These are phyloP conservation scores for Talaromyces sp. DNA, from an alignment of 2,329 filamentous ascomycete genomes.

Conservation along the genomic window DNA sequence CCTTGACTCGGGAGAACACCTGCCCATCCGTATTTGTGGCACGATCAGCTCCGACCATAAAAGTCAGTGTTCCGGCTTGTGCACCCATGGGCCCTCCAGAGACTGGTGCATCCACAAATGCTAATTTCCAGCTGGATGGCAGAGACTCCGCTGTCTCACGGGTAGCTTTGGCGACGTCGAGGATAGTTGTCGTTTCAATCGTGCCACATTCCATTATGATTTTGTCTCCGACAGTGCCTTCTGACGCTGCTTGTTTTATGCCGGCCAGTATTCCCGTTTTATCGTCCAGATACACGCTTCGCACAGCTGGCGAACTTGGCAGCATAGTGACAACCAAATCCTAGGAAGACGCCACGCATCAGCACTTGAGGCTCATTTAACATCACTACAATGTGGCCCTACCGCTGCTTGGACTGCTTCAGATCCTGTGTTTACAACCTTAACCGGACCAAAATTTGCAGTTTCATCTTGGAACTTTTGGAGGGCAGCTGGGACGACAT, in stretches of 20 bases:
- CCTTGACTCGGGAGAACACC: slow-evolving; percentile 38
- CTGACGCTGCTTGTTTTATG: slow-evolving; percentile 26
- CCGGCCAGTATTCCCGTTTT: slow-evolving; percentile 32
- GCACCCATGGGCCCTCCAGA: slow-evolving; percentile 49
- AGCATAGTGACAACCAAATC: slow-evolving; percentile 49
- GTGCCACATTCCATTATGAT: slow-evolving; percentile 49
- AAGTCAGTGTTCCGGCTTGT: slow-evolving; percentile 47
- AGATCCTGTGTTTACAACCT: slow-evolving; percentile 31
- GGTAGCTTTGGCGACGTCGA: slow-evolving; percentile 36
- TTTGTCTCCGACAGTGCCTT: slow-evolving; percentile 35
- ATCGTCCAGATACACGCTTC: slow-evolving; percentile 44
- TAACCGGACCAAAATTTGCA: slow-evolving; percentile 26
- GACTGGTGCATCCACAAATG: slow-evolving; percentile 48
- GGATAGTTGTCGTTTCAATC: slow-evolving; percentile 48
- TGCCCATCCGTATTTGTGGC: slow-evolving; percentile 25
- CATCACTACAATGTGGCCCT: background rate
- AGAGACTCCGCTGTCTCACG: slow-evolving; percentile 14
- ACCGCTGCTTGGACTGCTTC: slow-evolving; percentile 35
- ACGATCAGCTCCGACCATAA: slow-evolving; percentile 50
- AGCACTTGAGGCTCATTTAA: background rate
- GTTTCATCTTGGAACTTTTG: slow-evolving; percentile 32
- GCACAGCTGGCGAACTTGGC: slow-evolving; percentile 46
- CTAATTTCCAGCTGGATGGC: slow-evolving; percentile 19
- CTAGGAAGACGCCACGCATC: slow-evolving; percentile 14
- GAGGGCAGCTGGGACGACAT: slow-evolving; percentile 34